Conservation (phyloP, 1,139 yeast species). For the Tardiomyces blankii region DNA sequence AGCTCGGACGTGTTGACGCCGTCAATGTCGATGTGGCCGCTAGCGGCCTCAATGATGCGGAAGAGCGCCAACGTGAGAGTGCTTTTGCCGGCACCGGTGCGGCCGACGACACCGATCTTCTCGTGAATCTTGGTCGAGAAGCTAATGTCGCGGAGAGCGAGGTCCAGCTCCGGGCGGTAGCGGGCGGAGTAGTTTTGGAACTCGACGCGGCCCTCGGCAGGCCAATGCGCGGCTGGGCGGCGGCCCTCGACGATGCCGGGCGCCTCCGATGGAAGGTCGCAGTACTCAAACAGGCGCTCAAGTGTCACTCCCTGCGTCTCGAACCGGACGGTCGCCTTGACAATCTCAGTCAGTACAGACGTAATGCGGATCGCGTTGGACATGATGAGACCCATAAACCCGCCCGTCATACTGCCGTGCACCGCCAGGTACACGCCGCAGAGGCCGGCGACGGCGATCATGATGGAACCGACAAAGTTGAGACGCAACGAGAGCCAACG, state of each 20-base stretch:
- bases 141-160: conserved; percentile 43
- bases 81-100: conserved; percentile 81
- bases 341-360: conserved; percentile 43
- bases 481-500: conserved; percentile 71
- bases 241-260: conserved; percentile 27
- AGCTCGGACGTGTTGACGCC: conserved; percentile 42
- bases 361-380: conserved; percentile 59
- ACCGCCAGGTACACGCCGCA: conserved; percentile 38
- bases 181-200: conserved; percentile 51
- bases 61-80: conserved; percentile 59
- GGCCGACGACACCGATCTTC: conserved; percentile 71
- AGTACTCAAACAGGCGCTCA: conserved; percentile 62
- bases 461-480: conserved; percentile 53
- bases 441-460: conserved; percentile 48
- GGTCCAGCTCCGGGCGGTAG: conserved; percentile 43
- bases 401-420: conserved; percentile 42
- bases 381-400: conserved; percentile 65
- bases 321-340: conserved; percentile 55
- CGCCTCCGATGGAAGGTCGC: conserved; percentile 50
- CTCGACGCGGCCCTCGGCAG: conserved; percentile 42
- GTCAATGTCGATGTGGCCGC: conserved; percentile 46
- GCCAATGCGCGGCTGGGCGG: conserved; percentile 45
- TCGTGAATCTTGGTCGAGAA: conserved; percentile 45
- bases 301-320: conserved; percentile 72
- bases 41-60: conserved; percentile 53